phyloP scores from a whole-genome alignment of 2,329 filamentous ascomycete species.

The Aspergillus udagawae region DNA sequence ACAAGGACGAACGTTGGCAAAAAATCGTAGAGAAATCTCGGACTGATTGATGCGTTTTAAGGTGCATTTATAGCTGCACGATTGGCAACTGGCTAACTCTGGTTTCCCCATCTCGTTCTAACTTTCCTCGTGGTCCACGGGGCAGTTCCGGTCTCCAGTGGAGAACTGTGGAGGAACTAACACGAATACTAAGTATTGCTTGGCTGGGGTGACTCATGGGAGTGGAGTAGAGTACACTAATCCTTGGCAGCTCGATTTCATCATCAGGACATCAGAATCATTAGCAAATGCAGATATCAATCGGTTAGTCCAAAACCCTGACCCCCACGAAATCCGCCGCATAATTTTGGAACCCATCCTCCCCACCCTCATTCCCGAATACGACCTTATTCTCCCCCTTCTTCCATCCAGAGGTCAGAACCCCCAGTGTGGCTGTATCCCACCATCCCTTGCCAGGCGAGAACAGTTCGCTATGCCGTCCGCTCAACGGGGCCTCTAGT shows the following conservation, averaged over 20 bases:
- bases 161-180: not conserved
- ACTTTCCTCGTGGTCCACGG: too few species aligned
- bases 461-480: conserved; percentile 33
- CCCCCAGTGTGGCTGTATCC: conserved; percentile 44
- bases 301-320: too few species aligned
- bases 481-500: conserved; percentile 48
- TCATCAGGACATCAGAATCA: too few species aligned
- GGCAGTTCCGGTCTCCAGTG: not conserved
- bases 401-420: conserved; percentile 47
- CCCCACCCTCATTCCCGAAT: conserved; percentile 29
- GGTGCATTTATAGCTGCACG: not conserved
- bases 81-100: not conserved
- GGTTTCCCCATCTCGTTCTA: not conserved
- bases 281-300: too few species aligned
- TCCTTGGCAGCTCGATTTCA: not conserved
- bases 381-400: conserved; percentile 37
- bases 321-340: conserved; percentile 37
- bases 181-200: too few species aligned
- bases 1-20: too few species aligned
- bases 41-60: not conserved
- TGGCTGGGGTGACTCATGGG: not conserved
- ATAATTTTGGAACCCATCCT: conserved; percentile 22
- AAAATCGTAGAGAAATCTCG: not conserved
- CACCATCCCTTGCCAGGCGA: conserved; percentile 48
- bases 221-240: not conserved